Conservation (phyloP, 2,329 filamentous ascomycete species). For the Diplodia sapinea region DNA sequence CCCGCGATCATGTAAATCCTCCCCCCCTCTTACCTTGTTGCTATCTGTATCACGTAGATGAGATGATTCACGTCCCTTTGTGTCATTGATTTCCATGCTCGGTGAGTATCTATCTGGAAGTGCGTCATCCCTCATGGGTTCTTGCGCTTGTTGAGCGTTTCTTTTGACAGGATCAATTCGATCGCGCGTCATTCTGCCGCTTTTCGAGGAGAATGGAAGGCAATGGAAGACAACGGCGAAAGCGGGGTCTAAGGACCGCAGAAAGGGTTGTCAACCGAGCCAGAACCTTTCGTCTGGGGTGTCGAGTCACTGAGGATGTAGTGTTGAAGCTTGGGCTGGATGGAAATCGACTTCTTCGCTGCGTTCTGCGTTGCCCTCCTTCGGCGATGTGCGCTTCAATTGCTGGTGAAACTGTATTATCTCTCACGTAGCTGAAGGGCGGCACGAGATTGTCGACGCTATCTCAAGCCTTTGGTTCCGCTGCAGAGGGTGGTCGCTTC, state of each 20-base stretch:
- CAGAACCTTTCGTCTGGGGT: no score
- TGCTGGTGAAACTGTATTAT: no score
- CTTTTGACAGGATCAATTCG: not conserved
- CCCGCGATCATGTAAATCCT: conserved; percentile 1
- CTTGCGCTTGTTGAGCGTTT: not conserved
- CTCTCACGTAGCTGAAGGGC: no score
- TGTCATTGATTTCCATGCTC: not conserved
- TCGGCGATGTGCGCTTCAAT: no score
- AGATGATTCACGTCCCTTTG: conserved; percentile 22
- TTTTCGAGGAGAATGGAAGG: not conserved
- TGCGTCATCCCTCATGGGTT: not conserved
- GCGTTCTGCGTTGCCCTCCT: no score
- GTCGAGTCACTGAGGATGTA: no score
- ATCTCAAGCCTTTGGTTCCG: no score
- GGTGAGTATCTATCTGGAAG: not conserved
- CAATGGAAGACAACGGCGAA: not conserved
- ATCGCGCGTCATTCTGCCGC: not conserved
- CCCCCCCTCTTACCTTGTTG: conserved; percentile 5
- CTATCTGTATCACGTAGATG: conserved; percentile 27
- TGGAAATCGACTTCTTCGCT: no score
- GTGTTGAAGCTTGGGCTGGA: no score
- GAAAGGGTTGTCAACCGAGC: not conserved
- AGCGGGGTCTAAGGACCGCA: no score
- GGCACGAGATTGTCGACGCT: no score
- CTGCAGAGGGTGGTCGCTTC: no score